Evolutionary conservation across 768 basidiomycete genomes (phyloP), one percentile per base, ranked within the genome.

Genomic region (Mycena sanguinolenta): DNA sequence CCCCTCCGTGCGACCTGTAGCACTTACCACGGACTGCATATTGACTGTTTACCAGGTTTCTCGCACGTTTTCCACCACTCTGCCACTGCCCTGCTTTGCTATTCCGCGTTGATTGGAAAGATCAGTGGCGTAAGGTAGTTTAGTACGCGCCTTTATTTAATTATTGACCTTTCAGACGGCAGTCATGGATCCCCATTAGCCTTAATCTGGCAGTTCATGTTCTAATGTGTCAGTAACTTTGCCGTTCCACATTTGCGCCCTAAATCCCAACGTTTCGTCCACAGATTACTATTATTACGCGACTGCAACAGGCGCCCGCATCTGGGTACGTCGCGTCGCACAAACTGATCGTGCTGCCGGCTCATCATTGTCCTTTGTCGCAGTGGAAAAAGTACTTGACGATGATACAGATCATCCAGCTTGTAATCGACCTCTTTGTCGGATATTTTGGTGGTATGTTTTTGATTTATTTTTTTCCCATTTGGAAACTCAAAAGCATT

Each of bases 361-460:
- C 67, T 46, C 63, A 58, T 49, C n/a, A n/a, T n/a, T n/a, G n/a
- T n/a, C n/a, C 46, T 61, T 14, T 17, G 27, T 52, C 17, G 27
- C 76, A 97, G 97, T 99, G 98, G 98, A 99, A 99, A 87, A 96
- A 96, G 82, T 96, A 99, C 82, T 82, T 99, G 71, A 99, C 98
- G 46, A 90, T 88, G 28, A 93, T 99, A 92, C 98, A 99, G 84
- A 99, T 99, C 76, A 87, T 87, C 27, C 98, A 99, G 83, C 99
- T 99, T 79, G 82, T 99, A 72, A 91, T 99, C 77, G 97, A 99
- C 82, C 83, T 99, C 23, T 88, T 88, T 80, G 83, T 93, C 65
- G 95, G 97, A 70, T 99, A 98, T 87, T 98, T 97, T 75, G 98
- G 95, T 77, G 96, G 97, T 95, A 78, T n/a, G n/a, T n/a, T n/a